Evolutionary conservation across 1,284 basidiomycete species (phyloP), one percentile per base, ranked within the genome.

Genomic region (Wolfiporia cocos): DNA sequence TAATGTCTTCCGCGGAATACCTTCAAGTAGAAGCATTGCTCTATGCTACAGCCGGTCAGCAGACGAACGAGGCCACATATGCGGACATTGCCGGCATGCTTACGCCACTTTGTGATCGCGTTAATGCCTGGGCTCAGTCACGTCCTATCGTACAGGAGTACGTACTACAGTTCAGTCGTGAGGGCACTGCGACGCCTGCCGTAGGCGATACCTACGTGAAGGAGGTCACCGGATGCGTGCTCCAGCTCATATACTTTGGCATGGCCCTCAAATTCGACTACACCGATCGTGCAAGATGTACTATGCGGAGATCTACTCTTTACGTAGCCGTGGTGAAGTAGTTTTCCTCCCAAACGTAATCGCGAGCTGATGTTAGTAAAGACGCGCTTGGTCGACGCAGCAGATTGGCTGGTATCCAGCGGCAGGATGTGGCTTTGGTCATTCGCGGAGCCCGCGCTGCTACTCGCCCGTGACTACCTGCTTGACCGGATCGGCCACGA

Each of bases 191-290:
- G n/a, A n/a, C n/a, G n/a, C 6, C 9, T 6, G 37, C 6, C 14
- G 21, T 10, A 24, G 11, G 12, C 23, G 24, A 38, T 6, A n/a
- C 5, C 5, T 14, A 9, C n/a, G n/a, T 29, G 15, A 21, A 24
- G n/a, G 23, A 38, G 37, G 24, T 18, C 12, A 7, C n/a, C 24
- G 37, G n/a, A 15, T 14, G 37, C 6, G 37, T 38, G n/a, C 18
- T 38, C n/a, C 24, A 24, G 6, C 37, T 38, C 11, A 28, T 38
- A 10, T 38, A 28, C 37, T 38, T 9, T n/a, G 37, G 11, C 12
- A 38, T 38, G 37, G 37, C 37, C 5, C 6, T 38, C 9, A 38
- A 38, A 24, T 38, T 38, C 24, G 37, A 38, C 24, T 29, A 38
- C 24, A 7, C 21, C 10, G 37, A 38, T 18, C 37, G 22, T 18